Conservation (phyloP, 75 land plant species). For the Isoetes taiwanensis region DNA sequence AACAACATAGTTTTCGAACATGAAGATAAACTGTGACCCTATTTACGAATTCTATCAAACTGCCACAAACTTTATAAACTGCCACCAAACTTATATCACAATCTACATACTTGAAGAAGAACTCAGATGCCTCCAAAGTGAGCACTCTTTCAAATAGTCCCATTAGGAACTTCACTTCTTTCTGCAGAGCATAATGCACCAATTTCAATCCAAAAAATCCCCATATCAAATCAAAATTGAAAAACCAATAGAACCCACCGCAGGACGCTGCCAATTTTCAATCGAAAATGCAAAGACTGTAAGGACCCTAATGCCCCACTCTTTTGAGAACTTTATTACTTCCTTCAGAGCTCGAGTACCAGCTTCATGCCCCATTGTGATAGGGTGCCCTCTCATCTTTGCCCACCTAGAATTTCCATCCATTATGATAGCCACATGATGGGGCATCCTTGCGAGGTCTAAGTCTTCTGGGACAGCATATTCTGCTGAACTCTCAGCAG, state of each 20-base stretch:
- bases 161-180: conserved; percentile 54
- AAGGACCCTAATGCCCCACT: conserved; percentile 49
- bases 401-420: conserved; percentile 84
- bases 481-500: no score
- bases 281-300: conserved; percentile 64
- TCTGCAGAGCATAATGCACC: conserved; percentile 21
- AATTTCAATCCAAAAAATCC: background rate
- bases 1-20: background rate
- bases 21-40: no score
- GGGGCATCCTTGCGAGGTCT: conserved; percentile 27
- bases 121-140: conserved; percentile 13
- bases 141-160: conserved; percentile 37
- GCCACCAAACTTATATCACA: no score
- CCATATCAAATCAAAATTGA: background rate
- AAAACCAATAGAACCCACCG: conserved; percentile 27
- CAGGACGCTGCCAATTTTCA: conserved; percentile 55
- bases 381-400: conserved; percentile 27
- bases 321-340: conserved; percentile 26
- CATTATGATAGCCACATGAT: conserved; percentile 79
- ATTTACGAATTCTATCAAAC: no score
- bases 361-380: conserved; percentile 41
- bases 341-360: conserved; percentile 30
- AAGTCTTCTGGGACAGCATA: conserved; percentile 47
- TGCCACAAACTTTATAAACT: no score
- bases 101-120: conserved; percentile 28